Conservation (phyloP, 805 yeast species). For the Cyberlindnera veronae region DNA sequence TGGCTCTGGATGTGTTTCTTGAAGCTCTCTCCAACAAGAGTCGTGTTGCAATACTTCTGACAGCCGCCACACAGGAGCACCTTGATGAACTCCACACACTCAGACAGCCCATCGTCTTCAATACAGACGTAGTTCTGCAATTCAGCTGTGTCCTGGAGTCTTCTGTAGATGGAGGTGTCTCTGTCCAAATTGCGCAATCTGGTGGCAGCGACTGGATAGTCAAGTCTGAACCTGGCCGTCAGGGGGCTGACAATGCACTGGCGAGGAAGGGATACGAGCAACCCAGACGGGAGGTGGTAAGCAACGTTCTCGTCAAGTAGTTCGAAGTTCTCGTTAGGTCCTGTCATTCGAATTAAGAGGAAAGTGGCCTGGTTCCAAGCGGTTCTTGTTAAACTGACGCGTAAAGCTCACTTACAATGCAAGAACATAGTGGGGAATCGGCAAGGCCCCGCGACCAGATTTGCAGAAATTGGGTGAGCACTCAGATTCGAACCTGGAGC, state of each 20-base stretch:
- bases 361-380: too few relatives aligned
- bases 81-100: background rate
- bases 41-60: constrained; percentile 7
- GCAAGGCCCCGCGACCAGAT: too few relatives aligned
- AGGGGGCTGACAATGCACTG: constrained; percentile 1
- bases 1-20: constrained; percentile 1
- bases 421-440: too few relatives aligned
- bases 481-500: too few relatives aligned
- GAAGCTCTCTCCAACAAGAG: constrained; percentile 2
- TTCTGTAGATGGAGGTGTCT: background rate
- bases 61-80: constrained; percentile 6
- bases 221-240: constrained; percentile 3
- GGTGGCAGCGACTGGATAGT: background rate
- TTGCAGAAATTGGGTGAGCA: too few relatives aligned
- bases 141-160: background rate
- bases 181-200: background rate
- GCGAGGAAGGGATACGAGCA: constrained; percentile 2
- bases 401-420: too few relatives aligned
- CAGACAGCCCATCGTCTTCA: constrained; percentile 5
- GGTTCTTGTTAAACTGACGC: too few relatives aligned
- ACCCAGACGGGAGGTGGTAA: constrained; percentile 5
- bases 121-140: constrained; percentile 1
- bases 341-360: too few relatives aligned
- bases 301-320: background rate
- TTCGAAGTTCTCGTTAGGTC: constrained; percentile 1